A percentile compares a stretch with the other conserved stretches of the same genome.
Evolutionary conservation across 2,329 filamentous ascomycete genomes (phyloP).

Genomic region (Verticillium albo-atrum): DNA sequence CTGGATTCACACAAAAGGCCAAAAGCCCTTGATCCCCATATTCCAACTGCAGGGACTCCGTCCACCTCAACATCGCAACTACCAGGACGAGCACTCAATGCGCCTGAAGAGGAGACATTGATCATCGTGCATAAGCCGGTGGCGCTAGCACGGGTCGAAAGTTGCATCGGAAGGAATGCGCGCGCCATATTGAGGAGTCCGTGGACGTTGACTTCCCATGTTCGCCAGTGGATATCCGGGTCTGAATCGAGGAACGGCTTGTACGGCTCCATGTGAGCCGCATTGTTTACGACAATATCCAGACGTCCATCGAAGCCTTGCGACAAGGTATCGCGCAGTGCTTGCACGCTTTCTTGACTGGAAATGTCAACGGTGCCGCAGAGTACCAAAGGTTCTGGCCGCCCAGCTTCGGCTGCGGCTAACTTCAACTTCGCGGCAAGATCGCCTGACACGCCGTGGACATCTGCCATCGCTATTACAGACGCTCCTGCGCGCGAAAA

Average conservation of each 20-base stretch:
- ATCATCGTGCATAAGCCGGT: slow-evolving; percentile 11
- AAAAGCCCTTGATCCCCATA: slow-evolving; percentile 11
- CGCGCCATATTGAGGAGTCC: slow-evolving; percentile 14
- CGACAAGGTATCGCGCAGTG: slow-evolving; percentile 3
- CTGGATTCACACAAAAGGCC: slow-evolving; percentile 14
- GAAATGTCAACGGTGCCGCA: slow-evolving; percentile 11
- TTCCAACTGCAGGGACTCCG: slow-evolving; percentile 14
- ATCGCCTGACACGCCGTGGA: slow-evolving; percentile 10
- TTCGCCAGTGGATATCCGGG: slow-evolving; percentile 13
- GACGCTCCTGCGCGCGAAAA: slow-evolving; percentile 16
- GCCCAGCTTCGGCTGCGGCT: slow-evolving; percentile 12
- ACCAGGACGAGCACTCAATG: slow-evolving; percentile 13
- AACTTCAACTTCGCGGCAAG: slow-evolving; percentile 12
- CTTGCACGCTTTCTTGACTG: slow-evolving; percentile 9
- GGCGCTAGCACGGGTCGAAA: slow-evolving; percentile 1
- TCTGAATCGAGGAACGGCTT: slow-evolving; percentile 13
- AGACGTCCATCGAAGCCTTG: slow-evolving; percentile 8
- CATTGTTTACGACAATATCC: slow-evolving; percentile 10
- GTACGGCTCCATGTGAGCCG: slow-evolving; percentile 9
- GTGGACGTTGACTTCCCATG: slow-evolving; percentile 16
- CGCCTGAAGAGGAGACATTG: slow-evolving; percentile 13
- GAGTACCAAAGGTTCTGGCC: slow-evolving; percentile 9
- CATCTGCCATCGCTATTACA: slow-evolving; percentile 15
- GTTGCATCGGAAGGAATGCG: slow-evolving; percentile 13
- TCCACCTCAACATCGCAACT: slow-evolving; percentile 10